Base-by-base conservation (phyloP, 176 grass and related monocot species). In the Saccharum officinarum region DNA sequence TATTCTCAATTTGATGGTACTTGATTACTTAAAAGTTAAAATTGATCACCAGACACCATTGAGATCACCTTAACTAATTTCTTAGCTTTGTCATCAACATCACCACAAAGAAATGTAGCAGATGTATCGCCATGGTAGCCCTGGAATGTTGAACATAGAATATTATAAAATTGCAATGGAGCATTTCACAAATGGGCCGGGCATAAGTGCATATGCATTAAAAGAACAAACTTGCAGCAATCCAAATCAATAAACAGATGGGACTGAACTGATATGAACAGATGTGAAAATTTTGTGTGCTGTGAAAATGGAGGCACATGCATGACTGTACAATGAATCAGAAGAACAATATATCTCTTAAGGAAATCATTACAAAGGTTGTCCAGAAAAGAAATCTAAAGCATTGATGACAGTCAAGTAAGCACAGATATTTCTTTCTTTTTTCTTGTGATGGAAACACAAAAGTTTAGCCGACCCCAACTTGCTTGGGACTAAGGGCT, bases 111-210 rank as follows among this genome's bases (percentile, higher is more conserved):
- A 82, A 98, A 95, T 89, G 96, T 98, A 61, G 93, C 84, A 4
- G 96, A 98, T 78, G 96, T 98, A 85, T 98, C 93, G 70, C 93
- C 96, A 89, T 98, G 96, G 91, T 94, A 95, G n/a, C 96, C 96
- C 96, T 98, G 82, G 31, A 92, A 82, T 26, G 59, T 62, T 14
- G 64, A 73, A 78, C 25, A 81, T 20, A 69, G 15, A 42, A 67
- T 76, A 87, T 30, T 26, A 41, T 13, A 52, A 45, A 80, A 67
- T 77, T 54, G 63, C 14, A 84, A 80, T 86, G 37, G 22, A 84
- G 73, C 18, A 84, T 60, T 57, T 28, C 18, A 67, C 52, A 57
- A 85, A 67, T 4, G 3, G n/a, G 67, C 11, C 15, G 42, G 44
- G 2, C 38, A 6, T 45, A 40, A 74, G 20, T 17, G 18, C 47